Base-by-base conservation (phyloP, 805 yeast species). In the Ogataea salicorniae region DNA sequence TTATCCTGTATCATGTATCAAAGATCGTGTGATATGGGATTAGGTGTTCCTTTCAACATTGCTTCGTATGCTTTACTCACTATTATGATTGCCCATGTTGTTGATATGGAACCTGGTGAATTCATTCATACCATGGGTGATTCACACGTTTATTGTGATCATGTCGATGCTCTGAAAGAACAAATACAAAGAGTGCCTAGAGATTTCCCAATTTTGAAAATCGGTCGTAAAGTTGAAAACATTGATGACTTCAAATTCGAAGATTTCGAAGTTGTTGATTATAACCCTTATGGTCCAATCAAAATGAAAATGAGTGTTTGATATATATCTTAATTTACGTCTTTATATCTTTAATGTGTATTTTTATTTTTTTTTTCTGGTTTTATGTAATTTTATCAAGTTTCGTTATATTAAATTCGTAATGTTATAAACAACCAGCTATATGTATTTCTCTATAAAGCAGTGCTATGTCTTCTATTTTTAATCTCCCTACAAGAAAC, bases 21-120 rank as follows among this genome's bases (percentile, higher is more conserved):
- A 70, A 80, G 99, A 60, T 87, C 96, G n/a, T 92, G 98, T 68
- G 99, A 94, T 63, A 91, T 94, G 97, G 99, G 99, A 0, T 77
- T 94, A n/a, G 99, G 99, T 14, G 98, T 94, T 20, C 99, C 99
- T 0, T 94, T 94, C 68, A 94, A 94, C 64, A 94, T 94, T 60
- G 99, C 99, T 0, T 89, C 97, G 0, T 94, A 94, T 63, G 96
- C 99, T 0, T 72, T 94, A 46, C 74, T 94, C 51, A 91, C 97
- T 2, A 84, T 79, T 58, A 92, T 94, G 97, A 85, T 94, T 53
- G 99, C 99, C 2, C 88, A 87, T 52, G 85, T 94, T n/a, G 90
- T 90, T 39, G 96, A 80, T 55, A 83, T 91, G 87, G 95, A 90
- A 56, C 85, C 96, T 51, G 98, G 98, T 38, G 97, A 91, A 58